phyloP scores from a whole-genome alignment of 1,139 yeast genomes.

The Yamadazyma epiphylla region DNA sequence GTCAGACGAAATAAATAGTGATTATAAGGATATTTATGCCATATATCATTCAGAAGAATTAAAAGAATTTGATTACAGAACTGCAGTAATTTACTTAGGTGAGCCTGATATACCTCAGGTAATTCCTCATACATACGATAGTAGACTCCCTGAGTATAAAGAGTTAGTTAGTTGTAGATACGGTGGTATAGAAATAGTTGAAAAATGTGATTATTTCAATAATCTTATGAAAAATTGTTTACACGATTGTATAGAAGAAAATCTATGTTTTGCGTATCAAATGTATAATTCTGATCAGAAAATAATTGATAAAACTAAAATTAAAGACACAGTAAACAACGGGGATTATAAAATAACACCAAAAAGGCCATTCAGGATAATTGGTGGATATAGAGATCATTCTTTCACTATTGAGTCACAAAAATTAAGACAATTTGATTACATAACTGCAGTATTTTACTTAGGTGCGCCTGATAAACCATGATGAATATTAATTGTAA shows the following conservation, averaged over 20 bases:
- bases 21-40: neutral
- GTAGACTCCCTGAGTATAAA: too few species aligned
- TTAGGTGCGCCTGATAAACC: too few species aligned
- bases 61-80: neutral
- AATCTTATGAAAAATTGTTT: neutral
- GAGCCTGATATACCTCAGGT: neutral
- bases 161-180: neutral
- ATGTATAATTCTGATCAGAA: slow-evolving; percentile 2
- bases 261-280: neutral
- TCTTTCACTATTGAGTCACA: too few species aligned
- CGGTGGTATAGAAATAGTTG: neutral
- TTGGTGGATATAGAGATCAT: too few species aligned
- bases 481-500: too few species aligned
- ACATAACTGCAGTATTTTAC: too few species aligned
- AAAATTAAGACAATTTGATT: too few species aligned
- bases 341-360: neutral
- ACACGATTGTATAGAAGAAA: neutral
- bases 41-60: neutral
- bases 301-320: slow-evolving; percentile 2
- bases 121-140: too few species aligned
- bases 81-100: neutral
- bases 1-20: neutral
- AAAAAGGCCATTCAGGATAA: too few species aligned
- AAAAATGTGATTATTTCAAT: neutral
- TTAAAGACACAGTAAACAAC: neutral